Evolutionary conservation across 2,329 filamentous ascomycete species (phyloP), one percentile per base, ranked within the genome.

Genomic region (Trichoderma pleuroti): DNA sequence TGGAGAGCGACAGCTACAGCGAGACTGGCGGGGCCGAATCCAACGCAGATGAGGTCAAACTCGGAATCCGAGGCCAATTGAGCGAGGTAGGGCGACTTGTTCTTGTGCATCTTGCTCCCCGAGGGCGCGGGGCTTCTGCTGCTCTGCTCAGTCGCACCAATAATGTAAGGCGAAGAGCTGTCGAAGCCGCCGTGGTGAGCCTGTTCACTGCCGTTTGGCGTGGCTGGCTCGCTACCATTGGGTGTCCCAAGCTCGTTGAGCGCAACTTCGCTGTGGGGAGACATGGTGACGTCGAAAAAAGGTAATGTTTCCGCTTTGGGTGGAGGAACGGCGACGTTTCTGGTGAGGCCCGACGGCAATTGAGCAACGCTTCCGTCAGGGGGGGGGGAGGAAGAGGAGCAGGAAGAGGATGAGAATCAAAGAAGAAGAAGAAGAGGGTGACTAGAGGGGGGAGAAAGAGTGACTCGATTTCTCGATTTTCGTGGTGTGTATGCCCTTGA

Each of bases 1-100:
- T 97, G 91, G 54, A 98, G 86, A 28, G 96, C 94, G 70, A 97
- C 91, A 16, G 93, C 95, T 73, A 98, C 92, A 21, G 94, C 91
- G 42, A 98, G 86, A 72, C 93, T 96, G 32, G 95, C 95, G 24
- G 95, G 95, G 9, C 95, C 95, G 78, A 98, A 98, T 28, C 95
- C 95, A 70, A 97, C 89, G 80, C 94, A 97, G 75, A 98, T 84
- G 67, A 98, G 85, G 80, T 98, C 95, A 79, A 94, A 91, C 36
- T 93, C 83, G 63, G 92, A 88, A 73, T 91, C 86, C 67, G 86
- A 80, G 30, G 85, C 81, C 3, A 86, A 84, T n/a, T 86, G 81
- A 65, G 80, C 83, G 18, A 91, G 82, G 65, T 76, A 75, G 18
- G 72, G 73, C 2, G 77, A 78, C 24, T 42, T 59, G 6, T 61